These are phyloP conservation scores for Incumbomyces delicatus DNA, from an alignment of 2,329 filamentous ascomycete species.

Conservation along the genomic window DNA sequence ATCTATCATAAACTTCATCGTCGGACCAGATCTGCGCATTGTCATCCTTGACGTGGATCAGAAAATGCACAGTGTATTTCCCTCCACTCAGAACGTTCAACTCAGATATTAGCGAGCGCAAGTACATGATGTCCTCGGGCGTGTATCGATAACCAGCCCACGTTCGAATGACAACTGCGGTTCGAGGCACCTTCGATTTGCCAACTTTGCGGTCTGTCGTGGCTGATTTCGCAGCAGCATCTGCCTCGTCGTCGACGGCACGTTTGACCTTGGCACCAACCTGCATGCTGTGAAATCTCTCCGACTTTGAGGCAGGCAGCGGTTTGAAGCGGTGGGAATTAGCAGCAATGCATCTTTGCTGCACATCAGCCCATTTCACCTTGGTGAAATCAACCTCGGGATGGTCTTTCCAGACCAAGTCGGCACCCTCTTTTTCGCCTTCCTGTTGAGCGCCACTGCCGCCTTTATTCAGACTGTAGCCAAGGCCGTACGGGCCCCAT, in stretches of 20 bases:
- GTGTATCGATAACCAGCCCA: slow-evolving; percentile 75
- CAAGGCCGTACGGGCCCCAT: slow-evolving; percentile 79
- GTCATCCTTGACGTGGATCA: slow-evolving; percentile 75
- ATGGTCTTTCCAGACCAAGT: slow-evolving; percentile 62
- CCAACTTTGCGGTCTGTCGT: slow-evolving; percentile 20
- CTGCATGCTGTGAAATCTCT: slow-evolving; percentile 24
- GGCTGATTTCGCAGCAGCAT: slow-evolving; percentile 5
- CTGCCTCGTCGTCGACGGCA: slow-evolving; percentile 4
- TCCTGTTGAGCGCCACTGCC: slow-evolving; percentile 78
- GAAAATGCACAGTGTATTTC: slow-evolving; percentile 73
- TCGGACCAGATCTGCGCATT: slow-evolving; percentile 74
- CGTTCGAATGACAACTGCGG: slow-evolving; percentile 68
- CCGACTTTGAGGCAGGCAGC: slow-evolving; percentile 28
- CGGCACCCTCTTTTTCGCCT: slow-evolving; percentile 71
- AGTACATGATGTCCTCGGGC: slow-evolving; percentile 64
- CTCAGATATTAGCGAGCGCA: slow-evolving; percentile 73
- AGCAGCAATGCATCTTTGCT: slow-evolving; percentile 60
- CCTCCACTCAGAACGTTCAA: slow-evolving; percentile 66
- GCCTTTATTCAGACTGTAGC: slow-evolving; percentile 68
- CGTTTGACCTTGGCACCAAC: slow-evolving; percentile 9
- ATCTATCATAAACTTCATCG: slow-evolving; percentile 58
- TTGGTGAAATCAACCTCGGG: slow-evolving; percentile 67
- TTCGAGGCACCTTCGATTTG: slow-evolving; percentile 40
- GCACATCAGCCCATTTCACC: slow-evolving; percentile 69
- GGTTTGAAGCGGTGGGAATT: slow-evolving; percentile 60